Conservation (phyloP, 2,329 filamentous ascomycete species). For the Rutstroemia sydowiana region DNA sequence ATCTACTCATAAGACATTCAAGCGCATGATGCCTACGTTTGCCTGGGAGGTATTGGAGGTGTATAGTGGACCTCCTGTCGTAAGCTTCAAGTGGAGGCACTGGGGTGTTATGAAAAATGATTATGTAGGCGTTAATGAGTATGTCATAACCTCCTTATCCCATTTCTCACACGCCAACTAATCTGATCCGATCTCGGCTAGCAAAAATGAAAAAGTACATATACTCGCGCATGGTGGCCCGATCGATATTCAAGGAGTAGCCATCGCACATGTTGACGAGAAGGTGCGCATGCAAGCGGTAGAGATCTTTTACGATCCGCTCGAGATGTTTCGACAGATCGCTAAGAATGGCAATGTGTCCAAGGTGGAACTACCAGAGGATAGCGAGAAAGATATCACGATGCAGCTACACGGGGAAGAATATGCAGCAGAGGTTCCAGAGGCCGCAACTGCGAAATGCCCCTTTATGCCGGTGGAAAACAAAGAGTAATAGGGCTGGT, state of each 20-base stretch:
- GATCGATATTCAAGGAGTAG: constrained; percentile 58
- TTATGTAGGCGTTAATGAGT: constrained; percentile 48
- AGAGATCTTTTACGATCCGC: constrained; percentile 59
- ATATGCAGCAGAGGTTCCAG: neutral
- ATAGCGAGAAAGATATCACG: constrained; percentile 11
- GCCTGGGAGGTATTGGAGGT: constrained; percentile 66
- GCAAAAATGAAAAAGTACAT: constrained; percentile 54
- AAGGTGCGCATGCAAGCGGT: constrained; percentile 49
- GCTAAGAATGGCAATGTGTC: constrained; percentile 35
- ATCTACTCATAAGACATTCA: constrained; percentile 62
- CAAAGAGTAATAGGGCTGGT: too few relatives aligned
- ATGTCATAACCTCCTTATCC: neutral
- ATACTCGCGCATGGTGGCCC: constrained; percentile 52
- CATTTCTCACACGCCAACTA: neutral
- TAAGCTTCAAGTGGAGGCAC: constrained; percentile 59
- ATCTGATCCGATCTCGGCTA: constrained; percentile 25
- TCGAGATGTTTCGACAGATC: constrained; percentile 62
- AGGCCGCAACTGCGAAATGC: neutral
- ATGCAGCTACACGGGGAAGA: constrained; percentile 16
- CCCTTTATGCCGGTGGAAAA: too few relatives aligned
- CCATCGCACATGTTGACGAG: constrained; percentile 54
- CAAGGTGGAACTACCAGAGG: constrained; percentile 1
- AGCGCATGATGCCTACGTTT: constrained; percentile 66
- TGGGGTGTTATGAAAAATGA: constrained; percentile 62
- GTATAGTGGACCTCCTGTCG: constrained; percentile 55